phyloP scores from a whole-genome alignment of 192 early-diverging fungal species.

The Physocladia obscura region DNA sequence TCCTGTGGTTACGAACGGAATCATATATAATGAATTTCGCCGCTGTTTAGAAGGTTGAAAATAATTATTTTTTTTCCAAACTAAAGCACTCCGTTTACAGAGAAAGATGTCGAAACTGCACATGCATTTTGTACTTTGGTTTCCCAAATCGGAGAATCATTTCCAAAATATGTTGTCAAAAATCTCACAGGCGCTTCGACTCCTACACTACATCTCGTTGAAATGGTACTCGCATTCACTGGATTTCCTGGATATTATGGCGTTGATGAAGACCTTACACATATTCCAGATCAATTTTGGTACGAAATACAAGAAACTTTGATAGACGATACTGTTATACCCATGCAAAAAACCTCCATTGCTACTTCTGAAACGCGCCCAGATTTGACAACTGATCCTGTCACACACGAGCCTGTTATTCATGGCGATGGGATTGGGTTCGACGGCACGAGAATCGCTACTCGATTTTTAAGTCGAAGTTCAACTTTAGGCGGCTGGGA shows the following conservation, averaged over 20 bases:
- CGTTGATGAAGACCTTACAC: slow-evolving; percentile 44
- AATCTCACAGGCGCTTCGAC: slow-evolving; percentile 10
- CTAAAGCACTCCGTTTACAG: neutral
- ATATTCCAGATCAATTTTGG: slow-evolving; percentile 26
- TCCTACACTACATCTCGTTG: slow-evolving; percentile 26
- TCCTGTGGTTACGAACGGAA: slow-evolving; percentile 34
- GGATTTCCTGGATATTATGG: slow-evolving; percentile 42
- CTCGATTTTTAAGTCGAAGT: slow-evolving; percentile 11
- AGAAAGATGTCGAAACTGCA: slow-evolving; percentile 32
- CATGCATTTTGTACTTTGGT: slow-evolving; percentile 37
- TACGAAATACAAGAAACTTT: slow-evolving; percentile 27
- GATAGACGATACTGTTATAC: slow-evolving; percentile 18
- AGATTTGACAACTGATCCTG: slow-evolving; percentile 32
- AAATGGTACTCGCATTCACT: slow-evolving; percentile 43
- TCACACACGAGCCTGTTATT: slow-evolving; percentile 33
- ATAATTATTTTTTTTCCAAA: neutral
- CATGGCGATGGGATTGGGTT: neutral
- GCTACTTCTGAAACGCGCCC: neutral
- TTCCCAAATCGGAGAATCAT: slow-evolving; percentile 38
- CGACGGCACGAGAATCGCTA: slow-evolving; percentile 18
- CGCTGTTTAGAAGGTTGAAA: slow-evolving; percentile 35
- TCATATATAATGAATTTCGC: slow-evolving; percentile 29
- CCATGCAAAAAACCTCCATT: neutral
- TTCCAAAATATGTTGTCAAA: slow-evolving; percentile 27
- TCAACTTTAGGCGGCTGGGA: neutral